A percentile compares a stretch with the other conserved stretches of the same genome.
These are phyloP conservation scores for Fimicolochytrium jonesii DNA, from an alignment of 192 early-diverging fungal species.

Conservation along the genomic window DNA sequence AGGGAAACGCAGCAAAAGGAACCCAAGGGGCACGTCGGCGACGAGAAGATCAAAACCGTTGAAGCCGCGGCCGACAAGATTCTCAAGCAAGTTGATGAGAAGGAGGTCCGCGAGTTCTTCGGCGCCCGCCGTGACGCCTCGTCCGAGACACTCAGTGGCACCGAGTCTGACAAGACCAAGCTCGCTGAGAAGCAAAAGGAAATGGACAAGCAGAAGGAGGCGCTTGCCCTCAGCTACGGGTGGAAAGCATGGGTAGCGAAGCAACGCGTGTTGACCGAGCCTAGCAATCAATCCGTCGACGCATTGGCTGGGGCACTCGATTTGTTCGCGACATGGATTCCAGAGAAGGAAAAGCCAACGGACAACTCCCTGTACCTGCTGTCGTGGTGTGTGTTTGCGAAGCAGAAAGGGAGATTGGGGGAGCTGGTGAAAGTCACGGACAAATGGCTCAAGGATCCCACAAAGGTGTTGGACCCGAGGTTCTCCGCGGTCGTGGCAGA, in stretches of 20 bases:
- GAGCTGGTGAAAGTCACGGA: conserved; percentile 69
- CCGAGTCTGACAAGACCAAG: conserved; percentile 52
- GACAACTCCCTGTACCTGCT: conserved; percentile 52
- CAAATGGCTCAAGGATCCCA: too few relatives aligned
- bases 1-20: conserved; percentile 43
- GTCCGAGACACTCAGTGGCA: conserved; percentile 23
- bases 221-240: conserved; percentile 57
- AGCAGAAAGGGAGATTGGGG: conserved; percentile 53
- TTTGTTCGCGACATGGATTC: too few relatives aligned
- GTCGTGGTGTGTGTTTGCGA: conserved; percentile 51
- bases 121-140: conserved; percentile 53
- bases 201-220: conserved; percentile 68
- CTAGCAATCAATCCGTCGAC: conserved; percentile 34
- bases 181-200: conserved; percentile 53
- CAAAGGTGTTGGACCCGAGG: too few relatives aligned
- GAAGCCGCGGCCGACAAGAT: conserved; percentile 54
- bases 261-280: neutral
- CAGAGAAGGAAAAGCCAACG: conserved; percentile 30
- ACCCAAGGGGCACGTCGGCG: conserved; percentile 25
- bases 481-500: too few relatives aligned
- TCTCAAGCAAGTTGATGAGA: conserved; percentile 51
- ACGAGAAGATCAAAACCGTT: conserved; percentile 35
- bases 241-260: conserved; percentile 54
- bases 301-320: neutral
- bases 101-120: conserved; percentile 63